Base-by-base conservation (phyloP, 768 basidiomycete species). In the Tulasnella sp. region DNA sequence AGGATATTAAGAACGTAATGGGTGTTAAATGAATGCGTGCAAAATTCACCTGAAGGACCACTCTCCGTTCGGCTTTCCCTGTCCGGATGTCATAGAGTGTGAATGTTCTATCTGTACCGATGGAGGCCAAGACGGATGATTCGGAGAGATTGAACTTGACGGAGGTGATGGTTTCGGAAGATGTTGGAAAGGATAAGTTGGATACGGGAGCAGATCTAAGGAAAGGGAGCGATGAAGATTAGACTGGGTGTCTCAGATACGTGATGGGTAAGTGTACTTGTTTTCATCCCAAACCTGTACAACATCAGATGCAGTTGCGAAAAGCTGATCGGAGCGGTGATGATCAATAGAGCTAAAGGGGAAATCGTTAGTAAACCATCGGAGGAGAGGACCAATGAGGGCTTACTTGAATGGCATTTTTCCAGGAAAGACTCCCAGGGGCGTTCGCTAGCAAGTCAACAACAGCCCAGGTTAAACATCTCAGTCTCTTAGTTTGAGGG, bases 271-370 rank as follows among this genome's bases (percentile, higher is more conserved):
- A n/a, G n/a, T 78, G n/a, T 49, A 89, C 86, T 89, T 89, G 32
- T 83, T 92, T 66, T 96, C 90, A 59, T 99, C 95, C 95, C 95
- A 99, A 58, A 99, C 74, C 64, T 98, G 93, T 5, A 99, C 91
- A 42, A 77, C 74, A 58, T 83, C 88, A 0, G 90, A 93, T 2
- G 90, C 91, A 0, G 93, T 92, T 0, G 91, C 93, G 59, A 99
- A 99, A 3, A 90, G 65, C n/a, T 82, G 71, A 53, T 92, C 85
- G 31, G 77, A 77, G 40, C 83, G 76, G 63, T 98, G 95, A 62
- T 96, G 95, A 59, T 96, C 90, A 65, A 99, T 86, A 37, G 84
- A 83, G 61, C 91, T 93, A 33, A 16, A 5, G 16, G 24, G 13
- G 25, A 15, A 32, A 24, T 10, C 24, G n/a, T 37, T 22, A 16